A percentile compares a stretch with the other conserved stretches of the same genome.
These are phyloP conservation scores for Apiospora malaysiana DNA, from an alignment of 2,329 filamentous ascomycete genomes.

Conservation along the genomic window DNA sequence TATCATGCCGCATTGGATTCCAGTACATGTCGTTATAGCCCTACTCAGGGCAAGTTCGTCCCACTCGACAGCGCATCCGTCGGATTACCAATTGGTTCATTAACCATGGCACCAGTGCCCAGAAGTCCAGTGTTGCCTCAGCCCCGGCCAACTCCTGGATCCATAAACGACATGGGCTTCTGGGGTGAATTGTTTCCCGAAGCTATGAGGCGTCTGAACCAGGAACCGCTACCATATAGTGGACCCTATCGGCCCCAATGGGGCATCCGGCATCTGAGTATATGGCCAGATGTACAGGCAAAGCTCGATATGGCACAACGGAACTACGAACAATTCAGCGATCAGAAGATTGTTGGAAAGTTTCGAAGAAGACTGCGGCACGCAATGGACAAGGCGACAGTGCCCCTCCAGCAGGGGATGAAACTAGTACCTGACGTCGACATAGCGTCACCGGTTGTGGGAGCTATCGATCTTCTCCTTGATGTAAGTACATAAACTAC, in stretches of 20 bases:
- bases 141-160: conserved; percentile 18
- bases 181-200: conserved; percentile 23
- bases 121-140: not conserved
- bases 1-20: conserved; percentile 24
- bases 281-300: conserved; percentile 21
- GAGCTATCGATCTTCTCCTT: conserved; percentile 20
- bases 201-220: conserved; percentile 17
- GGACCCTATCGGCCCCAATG: not conserved
- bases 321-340: conserved; percentile 22
- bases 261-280: conserved; percentile 17
- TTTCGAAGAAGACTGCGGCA: conserved; percentile 23
- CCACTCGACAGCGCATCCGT: not conserved
- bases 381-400: conserved; percentile 17
- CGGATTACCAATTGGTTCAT: not conserved
- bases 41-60: conserved; percentile 21
- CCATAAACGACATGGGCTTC: conserved; percentile 22
- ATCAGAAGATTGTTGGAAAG: conserved; percentile 13
- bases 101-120: not conserved
- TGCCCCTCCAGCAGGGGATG: conserved; percentile 21
- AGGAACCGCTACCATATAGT: not conserved
- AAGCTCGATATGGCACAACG: conserved; percentile 22
- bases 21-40: conserved; percentile 22
- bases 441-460: conserved; percentile 19
- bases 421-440: conserved; percentile 24
- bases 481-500: not conserved